Percentiles rank a stretch among this genome's conserved stretches.
Conservation (phyloP, 768 basidiomycete species). For the Xanthoconium stramineum region DNA sequence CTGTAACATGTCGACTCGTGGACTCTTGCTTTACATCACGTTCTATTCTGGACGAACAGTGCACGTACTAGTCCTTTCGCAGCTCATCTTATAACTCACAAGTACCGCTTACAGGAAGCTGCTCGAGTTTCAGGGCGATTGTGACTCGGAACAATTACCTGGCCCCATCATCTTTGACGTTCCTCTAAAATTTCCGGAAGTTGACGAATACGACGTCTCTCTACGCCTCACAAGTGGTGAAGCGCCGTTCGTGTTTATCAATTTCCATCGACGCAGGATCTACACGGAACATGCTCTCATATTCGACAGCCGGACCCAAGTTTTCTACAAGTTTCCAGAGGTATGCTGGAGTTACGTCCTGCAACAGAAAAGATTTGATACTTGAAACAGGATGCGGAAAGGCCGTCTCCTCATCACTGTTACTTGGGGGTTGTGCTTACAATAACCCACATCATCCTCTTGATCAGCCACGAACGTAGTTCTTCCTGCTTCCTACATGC, state of each 20-base stretch:
- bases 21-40: neutral
- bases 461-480: too few species aligned
- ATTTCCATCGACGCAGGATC: rapidly evolving
- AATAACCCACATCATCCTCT: too few species aligned
- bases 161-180: neutral
- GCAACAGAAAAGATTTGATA: neutral
- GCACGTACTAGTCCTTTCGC: neutral
- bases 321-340: neutral
- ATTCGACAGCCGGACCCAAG: neutral
- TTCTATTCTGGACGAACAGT: neutral
- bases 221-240: neutral
- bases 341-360: neutral
- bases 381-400: neutral
- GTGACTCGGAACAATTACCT: neutral
- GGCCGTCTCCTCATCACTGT: too few species aligned
- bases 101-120: neutral
- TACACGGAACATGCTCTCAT: neutral
- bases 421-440: too few species aligned
- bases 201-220: too few species aligned
- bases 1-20: neutral
- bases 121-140: neutral
- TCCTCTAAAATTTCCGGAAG: neutral
- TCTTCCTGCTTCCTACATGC: too few species aligned
- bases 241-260: neutral
- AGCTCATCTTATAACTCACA: too few species aligned